Evolutionary conservation across 2,329 filamentous ascomycete species (phyloP).

Genomic region (Nemania sp.): DNA sequence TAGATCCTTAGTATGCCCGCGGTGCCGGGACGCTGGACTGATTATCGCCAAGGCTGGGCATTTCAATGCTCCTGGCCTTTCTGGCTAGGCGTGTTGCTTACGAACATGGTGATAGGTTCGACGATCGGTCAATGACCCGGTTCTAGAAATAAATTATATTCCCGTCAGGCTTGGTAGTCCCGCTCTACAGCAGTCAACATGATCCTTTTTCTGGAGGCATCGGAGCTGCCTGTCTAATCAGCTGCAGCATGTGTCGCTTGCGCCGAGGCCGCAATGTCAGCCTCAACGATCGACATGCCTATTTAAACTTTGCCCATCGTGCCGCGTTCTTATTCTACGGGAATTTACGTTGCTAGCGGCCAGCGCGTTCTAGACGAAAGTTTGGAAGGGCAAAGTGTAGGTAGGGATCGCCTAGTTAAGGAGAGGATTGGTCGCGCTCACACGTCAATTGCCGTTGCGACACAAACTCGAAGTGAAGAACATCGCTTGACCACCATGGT

Average conservation of each 20-base stretch:
- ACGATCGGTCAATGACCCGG: conserved; percentile 13
- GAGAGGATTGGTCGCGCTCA: not conserved
- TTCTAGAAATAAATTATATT: not conserved
- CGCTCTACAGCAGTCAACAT: not conserved
- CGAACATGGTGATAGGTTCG: conserved; percentile 27
- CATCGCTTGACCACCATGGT: conserved; percentile 37
- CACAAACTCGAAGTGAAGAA: not conserved
- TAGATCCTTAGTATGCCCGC: conserved; percentile 10
- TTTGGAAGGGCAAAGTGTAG: not conserved
- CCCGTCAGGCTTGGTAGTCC: not conserved
- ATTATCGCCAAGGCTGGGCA: conserved; percentile 28
- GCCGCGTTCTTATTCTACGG: not conserved
- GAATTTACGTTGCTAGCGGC: not conserved
- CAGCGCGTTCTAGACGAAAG: not conserved
- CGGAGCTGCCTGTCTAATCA: conserved; percentile 4
- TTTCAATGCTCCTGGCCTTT: conserved; percentile 30
- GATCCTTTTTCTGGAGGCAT: conserved; percentile 14
- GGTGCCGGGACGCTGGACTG: conserved; percentile 3
- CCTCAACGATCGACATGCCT: not conserved
- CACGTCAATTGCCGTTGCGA: conserved; percentile 3
- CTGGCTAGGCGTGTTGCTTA: conserved; percentile 19
- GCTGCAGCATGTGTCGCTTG: not conserved
- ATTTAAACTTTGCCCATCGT: conserved; percentile 25
- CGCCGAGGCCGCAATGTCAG: conserved; percentile 15
- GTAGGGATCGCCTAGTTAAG: conserved; percentile 4